Conservation (phyloP, 106 monocot species). For the Dendrobium nobile region DNA sequence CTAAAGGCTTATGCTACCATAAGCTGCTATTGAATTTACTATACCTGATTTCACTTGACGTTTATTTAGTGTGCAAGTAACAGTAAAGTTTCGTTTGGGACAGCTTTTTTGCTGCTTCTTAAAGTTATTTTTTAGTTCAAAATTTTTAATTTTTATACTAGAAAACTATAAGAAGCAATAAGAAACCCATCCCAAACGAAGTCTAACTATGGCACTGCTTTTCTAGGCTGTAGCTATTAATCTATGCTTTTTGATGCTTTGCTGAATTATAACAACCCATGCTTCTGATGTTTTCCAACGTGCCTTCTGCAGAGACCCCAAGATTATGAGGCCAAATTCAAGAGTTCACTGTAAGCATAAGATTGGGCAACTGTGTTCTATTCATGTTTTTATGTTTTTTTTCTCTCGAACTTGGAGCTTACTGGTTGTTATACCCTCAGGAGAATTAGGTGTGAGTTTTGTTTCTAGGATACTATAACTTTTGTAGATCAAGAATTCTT, state of each 20-base stretch:
- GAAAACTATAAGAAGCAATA: no score
- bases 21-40: not conserved
- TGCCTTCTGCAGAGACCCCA: not conserved
- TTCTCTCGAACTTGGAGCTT: not conserved
- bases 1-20: no score
- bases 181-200: no score
- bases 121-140: no score
- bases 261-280: not conserved
- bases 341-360: not conserved
- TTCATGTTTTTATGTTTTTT: not conserved
- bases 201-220: no score
- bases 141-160: no score
- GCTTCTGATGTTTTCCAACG: not conserved
- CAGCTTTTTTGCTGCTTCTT: no score
- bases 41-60: not conserved
- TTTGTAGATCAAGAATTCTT: not conserved
- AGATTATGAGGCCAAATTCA: slow-evolving; percentile 5
- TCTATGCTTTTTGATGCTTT: not conserved
- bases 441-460: not conserved
- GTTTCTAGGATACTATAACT: not conserved
- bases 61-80: no score
- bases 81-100: no score
- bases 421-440: not conserved
- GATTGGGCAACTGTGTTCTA: not conserved
- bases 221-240: no score